A percentile compares a stretch with the other conserved stretches of the same genome.
Evolutionary conservation across 176 grass and related monocot genomes (phyloP).

Genomic region (Avena insularis): DNA sequence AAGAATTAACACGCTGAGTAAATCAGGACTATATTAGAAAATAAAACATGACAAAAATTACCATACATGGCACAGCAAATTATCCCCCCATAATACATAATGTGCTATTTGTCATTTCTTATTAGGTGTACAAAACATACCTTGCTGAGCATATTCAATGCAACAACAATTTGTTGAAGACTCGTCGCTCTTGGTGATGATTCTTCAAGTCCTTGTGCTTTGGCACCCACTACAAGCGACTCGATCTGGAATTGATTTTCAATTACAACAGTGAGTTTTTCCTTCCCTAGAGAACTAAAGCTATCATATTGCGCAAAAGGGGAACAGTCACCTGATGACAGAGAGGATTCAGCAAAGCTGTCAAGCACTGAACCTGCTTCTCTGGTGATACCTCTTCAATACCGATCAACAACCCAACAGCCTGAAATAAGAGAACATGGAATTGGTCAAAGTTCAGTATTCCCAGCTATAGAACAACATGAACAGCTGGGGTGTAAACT

Average conservation of each 20-base stretch:
- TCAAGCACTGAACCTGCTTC: conserved; percentile 85
- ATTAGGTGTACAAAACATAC: conserved; percentile 45
- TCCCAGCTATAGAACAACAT: conserved; percentile 30
- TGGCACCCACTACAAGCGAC: conserved; percentile 71
- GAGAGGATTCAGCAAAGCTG: conserved; percentile 82
- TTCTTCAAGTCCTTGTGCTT: conserved; percentile 72
- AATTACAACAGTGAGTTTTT: conserved; percentile 36
- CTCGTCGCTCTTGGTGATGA: conserved; percentile 54
- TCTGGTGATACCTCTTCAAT: conserved; percentile 86
- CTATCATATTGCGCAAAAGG: conserved; percentile 7
- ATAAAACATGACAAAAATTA: background rate
- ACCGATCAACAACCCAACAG: conserved; percentile 89
- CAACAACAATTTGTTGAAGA: conserved; percentile 90
- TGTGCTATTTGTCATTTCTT: conserved; percentile 11
- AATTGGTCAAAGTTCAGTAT: conserved; percentile 36
- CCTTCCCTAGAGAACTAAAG: conserved; percentile 18
- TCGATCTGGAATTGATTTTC: conserved; percentile 64
- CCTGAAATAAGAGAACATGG: conserved; percentile 57
- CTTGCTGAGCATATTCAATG: conserved; percentile 95
- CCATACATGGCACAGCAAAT: background rate
- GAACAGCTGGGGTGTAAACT: conserved; percentile 8
- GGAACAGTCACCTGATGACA: conserved; percentile 71
- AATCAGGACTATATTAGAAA: conserved; percentile 27
- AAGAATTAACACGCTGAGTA: conserved; percentile 17
- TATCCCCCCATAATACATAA: conserved; percentile 24